Conservation (phyloP, 331 rosid species). For the Malus hybrid region DNA sequence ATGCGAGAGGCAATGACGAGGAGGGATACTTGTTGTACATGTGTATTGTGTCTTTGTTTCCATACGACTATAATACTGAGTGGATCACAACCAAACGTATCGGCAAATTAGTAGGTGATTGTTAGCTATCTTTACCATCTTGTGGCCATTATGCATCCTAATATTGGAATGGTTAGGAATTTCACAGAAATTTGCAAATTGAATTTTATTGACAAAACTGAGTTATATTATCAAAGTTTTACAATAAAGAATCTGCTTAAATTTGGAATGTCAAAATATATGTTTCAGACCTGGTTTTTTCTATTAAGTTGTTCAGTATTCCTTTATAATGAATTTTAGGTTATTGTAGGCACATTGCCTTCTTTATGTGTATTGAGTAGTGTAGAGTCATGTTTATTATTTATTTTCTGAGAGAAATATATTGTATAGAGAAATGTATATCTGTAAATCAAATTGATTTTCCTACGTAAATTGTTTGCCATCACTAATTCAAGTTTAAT, state of each 20-base stretch:
- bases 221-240: neutral
- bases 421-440: neutral
- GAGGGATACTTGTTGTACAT: neutral
- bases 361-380: neutral
- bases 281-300: slow-evolving; percentile 2
- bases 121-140: neutral
- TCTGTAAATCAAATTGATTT: neutral
- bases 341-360: slow-evolving; percentile 1
- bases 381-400: slow-evolving; percentile 8
- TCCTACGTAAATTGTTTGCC: slow-evolving; percentile 1
- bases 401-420: neutral
- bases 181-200: neutral
- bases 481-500: slow-evolving; percentile 11
- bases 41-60: neutral
- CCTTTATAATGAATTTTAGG: neutral
- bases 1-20: neutral
- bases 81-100: neutral
- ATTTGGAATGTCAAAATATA: neutral
- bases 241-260: neutral
- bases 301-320: slow-evolving; percentile 4
- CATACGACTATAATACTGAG: neutral
- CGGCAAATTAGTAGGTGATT: neutral
- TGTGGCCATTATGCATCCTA: neutral
- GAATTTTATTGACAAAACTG: neutral
- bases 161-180: neutral